These are phyloP conservation scores for Staphylotrichum tortipilum DNA, from an alignment of 495 filamentous ascomycete genomes.

Conservation along the genomic window DNA sequence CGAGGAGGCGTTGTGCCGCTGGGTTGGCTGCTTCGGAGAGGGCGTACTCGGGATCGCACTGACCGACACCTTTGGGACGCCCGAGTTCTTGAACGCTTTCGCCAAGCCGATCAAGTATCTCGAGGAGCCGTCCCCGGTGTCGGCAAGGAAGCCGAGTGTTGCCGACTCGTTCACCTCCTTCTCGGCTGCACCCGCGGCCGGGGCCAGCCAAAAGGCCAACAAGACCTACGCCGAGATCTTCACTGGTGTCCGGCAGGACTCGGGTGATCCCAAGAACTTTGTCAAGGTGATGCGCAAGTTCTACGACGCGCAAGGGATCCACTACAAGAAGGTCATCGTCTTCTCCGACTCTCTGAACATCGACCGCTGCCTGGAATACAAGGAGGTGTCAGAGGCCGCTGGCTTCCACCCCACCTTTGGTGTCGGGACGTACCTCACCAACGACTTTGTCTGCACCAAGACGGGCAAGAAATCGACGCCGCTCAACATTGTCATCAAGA, in stretches of 20 bases:
- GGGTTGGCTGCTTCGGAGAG: constrained; percentile 86
- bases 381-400: constrained; percentile 64
- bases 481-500: constrained; percentile 96
- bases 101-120: constrained; percentile 45
- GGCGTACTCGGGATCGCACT: constrained; percentile 85
- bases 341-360: constrained; percentile 94
- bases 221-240: constrained; percentile 78
- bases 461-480: constrained; percentile 78
- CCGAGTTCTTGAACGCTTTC: constrained; percentile 80
- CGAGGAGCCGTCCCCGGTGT: constrained; percentile 11
- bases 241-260: constrained; percentile 86
- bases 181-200: constrained; percentile 7
- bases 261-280: constrained; percentile 77
- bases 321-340: constrained; percentile 82
- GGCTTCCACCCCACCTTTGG: constrained; percentile 83
- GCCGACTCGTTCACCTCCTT: constrained; percentile 28
- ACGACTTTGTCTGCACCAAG: constrained; percentile 66
- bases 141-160: constrained; percentile 18
- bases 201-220: constrained; percentile 9
- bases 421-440: constrained; percentile 90
- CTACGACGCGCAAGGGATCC: constrained; percentile 68
- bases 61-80: constrained; percentile 97
- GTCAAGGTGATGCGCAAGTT: constrained; percentile 78
- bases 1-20: constrained; percentile 71
- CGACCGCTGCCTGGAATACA: constrained; percentile 85